Evolutionary conservation across 1,139 yeast genomes (phyloP), one percentile per base, ranked within the genome.

Genomic region (Hemisphaericaspora subhashii): DNA sequence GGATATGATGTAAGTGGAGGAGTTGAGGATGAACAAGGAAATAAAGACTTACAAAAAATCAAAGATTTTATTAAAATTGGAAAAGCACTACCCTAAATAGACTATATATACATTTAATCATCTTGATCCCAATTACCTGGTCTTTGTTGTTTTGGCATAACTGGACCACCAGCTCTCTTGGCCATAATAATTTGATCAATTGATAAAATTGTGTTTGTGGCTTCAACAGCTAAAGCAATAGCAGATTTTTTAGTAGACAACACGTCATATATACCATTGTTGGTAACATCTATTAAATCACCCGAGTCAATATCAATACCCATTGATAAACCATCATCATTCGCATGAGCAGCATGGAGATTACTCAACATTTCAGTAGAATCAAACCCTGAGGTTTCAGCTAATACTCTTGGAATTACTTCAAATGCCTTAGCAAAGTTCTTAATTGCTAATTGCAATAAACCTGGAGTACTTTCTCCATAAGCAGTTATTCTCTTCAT

Each of bases 41-140:
- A 53, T 3, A 92, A 90, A 61, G 95, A 88, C 57, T 52, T 67
- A 36, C 57, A 45, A 1, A 88, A 88, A 61, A 78, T 90, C 27
- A 56, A 56, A 39, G 44, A 49, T 13, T 90, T 89, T 60, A 68
- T 90, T 8, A 45, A 45, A 9, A 72, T 72, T 47, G 92, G 65
- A 3, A 62, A 61, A 35, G 14, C 21, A 29, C 18, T 29, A 29
- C 32, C 23, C 32, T 29, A 27, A 27, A 27, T 27, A 36, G 24
- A 12, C 11, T 31, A 37, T 37, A 15, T 22, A 36, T 16, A 27
- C 4, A 15, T n/a, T 13, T 69, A 88, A 66, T 89, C 96, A 44
- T 79, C 98, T 66, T 85, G 95, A 60, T 90, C 98, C 98, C 98
- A 90, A 70, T 90, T 90, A 43, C 96, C 96, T 33, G 94, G 92